phyloP scores from a whole-genome alignment of 2,329 filamentous ascomycete species.

The Botrytis galanthina region DNA sequence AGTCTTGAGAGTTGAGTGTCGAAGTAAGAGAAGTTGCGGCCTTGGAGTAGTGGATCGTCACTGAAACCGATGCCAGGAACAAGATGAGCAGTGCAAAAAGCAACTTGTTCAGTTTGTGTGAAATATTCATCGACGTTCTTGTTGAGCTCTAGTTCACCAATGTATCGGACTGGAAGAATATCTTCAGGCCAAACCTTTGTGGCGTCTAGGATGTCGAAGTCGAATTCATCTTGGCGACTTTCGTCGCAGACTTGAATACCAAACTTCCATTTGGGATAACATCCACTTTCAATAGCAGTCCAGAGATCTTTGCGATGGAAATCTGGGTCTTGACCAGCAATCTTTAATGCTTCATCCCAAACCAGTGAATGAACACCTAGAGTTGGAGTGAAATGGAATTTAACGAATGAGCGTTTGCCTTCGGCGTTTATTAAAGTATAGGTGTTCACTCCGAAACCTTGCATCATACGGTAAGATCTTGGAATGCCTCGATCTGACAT shows the following conservation, averaged over 20 bases:
- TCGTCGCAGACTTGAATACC: slow-evolving; percentile 78
- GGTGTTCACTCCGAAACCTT: slow-evolving; percentile 82
- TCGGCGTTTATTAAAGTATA: slow-evolving; percentile 66
- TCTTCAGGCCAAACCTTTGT: slow-evolving; percentile 88
- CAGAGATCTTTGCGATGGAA: slow-evolving; percentile 77
- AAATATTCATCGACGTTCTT: slow-evolving; percentile 80
- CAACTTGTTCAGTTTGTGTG: slow-evolving; percentile 76
- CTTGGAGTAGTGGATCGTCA: slow-evolving; percentile 71
- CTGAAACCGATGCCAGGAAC: slow-evolving; percentile 77
- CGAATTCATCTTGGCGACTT: slow-evolving; percentile 59
- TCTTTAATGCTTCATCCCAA: slow-evolving; percentile 70
- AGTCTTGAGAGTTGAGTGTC: slow-evolving; percentile 70
- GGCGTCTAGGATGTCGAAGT: slow-evolving; percentile 75
- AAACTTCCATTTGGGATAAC: slow-evolving; percentile 76
- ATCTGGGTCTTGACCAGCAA: slow-evolving; percentile 69
- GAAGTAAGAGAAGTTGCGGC: slow-evolving; percentile 66
- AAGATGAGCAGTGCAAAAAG: slow-evolving; percentile 78
- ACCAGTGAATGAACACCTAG: slow-evolving; percentile 70
- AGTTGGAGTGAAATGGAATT: slow-evolving; percentile 74
- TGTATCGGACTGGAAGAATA: slow-evolving; percentile 69
- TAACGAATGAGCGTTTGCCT: slow-evolving; percentile 70
- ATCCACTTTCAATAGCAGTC: slow-evolving; percentile 69
- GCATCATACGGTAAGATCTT: slow-evolving; percentile 78
- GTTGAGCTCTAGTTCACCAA: slow-evolving; percentile 78
- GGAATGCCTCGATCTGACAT: slow-evolving; percentile 75